Conservation (phyloP, 768 basidiomycete genomes). For the Kwoniella dejecticola region DNA sequence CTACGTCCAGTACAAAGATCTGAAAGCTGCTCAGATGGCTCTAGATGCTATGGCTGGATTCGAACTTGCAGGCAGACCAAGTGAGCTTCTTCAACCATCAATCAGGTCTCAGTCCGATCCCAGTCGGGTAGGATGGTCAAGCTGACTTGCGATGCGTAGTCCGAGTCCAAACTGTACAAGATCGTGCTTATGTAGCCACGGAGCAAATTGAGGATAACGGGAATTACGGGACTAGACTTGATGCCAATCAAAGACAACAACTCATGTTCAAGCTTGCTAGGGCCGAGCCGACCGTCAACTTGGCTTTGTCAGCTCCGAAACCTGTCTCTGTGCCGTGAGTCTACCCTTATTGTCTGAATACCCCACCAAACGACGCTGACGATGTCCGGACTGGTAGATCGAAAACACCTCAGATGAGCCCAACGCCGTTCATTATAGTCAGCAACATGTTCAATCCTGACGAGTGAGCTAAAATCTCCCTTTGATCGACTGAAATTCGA, state of each 20-base stretch:
- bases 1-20: slow-evolving; percentile 93
- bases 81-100: slow-evolving; percentile 60
- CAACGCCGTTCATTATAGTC: slow-evolving; percentile 75
- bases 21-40: slow-evolving; percentile 95
- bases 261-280: slow-evolving; percentile 99
- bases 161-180: slow-evolving; percentile 40
- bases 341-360: background rate
- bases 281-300: slow-evolving; percentile 58
- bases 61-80: slow-evolving; percentile 87
- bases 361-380: slow-evolving; percentile 6
- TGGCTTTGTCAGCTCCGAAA: slow-evolving; percentile 22
- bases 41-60: slow-evolving; percentile 99
- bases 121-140: background rate
- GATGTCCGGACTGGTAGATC: slow-evolving; percentile 58
- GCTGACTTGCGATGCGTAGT: slow-evolving; percentile 25
- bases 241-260: slow-evolving; percentile 95
- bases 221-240: slow-evolving; percentile 74
- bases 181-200: slow-evolving; percentile 30
- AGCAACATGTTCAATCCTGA: slow-evolving; percentile 98
- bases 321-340: slow-evolving; percentile 13
- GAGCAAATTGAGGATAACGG: slow-evolving; percentile 75
- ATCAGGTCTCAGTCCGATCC: background rate
- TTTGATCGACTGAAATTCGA: background rate
- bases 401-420: slow-evolving; percentile 71
- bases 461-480: slow-evolving; percentile 62